Evolutionary conservation across 352 stramenopile genomes (phyloP).

Genomic region (Pythium apleroticum): DNA sequence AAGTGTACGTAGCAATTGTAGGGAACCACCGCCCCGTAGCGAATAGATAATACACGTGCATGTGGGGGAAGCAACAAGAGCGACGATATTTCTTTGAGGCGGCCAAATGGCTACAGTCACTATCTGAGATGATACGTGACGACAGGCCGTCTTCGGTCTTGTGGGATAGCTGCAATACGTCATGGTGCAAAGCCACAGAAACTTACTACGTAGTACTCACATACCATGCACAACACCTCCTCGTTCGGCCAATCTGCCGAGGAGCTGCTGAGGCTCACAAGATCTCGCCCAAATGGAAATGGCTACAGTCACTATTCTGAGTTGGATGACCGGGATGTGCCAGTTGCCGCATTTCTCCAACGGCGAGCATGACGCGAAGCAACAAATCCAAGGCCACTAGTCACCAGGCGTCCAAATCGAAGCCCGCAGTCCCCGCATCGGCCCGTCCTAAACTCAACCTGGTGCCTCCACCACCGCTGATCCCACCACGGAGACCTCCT

Average conservation of each 20-base stretch:
- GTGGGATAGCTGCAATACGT: too few relatives aligned
- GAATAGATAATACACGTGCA: conserved; percentile 8
- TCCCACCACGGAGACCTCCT: background rate
- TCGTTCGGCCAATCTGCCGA: too few relatives aligned
- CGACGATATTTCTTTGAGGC: too few relatives aligned
- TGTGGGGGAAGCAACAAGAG: background rate
- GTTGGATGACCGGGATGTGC: background rate
- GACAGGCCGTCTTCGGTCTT: too few relatives aligned
- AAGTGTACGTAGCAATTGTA: conserved; percentile 6
- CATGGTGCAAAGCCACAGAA: too few relatives aligned
- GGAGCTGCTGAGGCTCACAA: too few relatives aligned
- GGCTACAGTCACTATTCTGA: conserved; percentile 5
- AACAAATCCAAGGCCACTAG: background rate
- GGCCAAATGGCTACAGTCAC: too few relatives aligned
- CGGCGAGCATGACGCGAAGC: background rate
- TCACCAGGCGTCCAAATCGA: background rate
- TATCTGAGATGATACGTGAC: too few relatives aligned
- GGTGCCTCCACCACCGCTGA: background rate
- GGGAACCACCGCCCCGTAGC: too few relatives aligned
- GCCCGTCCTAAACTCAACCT: background rate
- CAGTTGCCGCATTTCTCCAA: background rate
- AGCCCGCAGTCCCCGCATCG: background rate
- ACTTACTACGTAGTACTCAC: too few relatives aligned
- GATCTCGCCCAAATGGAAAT: too few relatives aligned
- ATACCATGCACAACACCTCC: too few relatives aligned